Base-by-base conservation (phyloP, 331 rosid species). In the Rhamnella rubrinervis region DNA sequence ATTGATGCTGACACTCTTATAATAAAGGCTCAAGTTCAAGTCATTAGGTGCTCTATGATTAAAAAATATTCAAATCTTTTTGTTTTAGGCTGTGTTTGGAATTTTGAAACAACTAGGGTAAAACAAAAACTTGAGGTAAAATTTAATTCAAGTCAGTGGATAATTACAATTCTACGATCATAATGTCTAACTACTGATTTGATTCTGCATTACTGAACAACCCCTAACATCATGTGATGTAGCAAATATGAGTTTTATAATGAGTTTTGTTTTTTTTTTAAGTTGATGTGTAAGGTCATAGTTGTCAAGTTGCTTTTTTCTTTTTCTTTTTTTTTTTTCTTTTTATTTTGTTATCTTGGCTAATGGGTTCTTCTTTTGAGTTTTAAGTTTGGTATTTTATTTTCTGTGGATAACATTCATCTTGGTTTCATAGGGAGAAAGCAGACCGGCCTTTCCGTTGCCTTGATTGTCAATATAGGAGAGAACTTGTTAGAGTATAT, bases 11-110 rank as follows among this genome's bases (percentile, higher is more conserved):
- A 95, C 84, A 87, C 87, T 60, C 90, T 95, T 69, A 89, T 92
- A 80, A 95, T 95, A 77, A 95, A 89, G 83, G 99, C 99, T 76
- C 99, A 95, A 86, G 97, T 95, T 80, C 99, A 95, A 92, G 97
- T 95, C 66, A 95, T 95, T 55, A 92, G 99, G 99, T 95, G 70
- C 66, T 78, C 63, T 80, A 37, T 72, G 31, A 72, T 47, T 72
- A 44, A 64, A 69, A 16, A 44, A 50, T 78, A 38, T 18, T 40
- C 37, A 39, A 21, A 40, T 60, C 40, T 62, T 63, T 18, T 49
- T 19, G 15, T 14, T 40, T 18, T 55, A 5, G 56, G 2, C 50
- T 18, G 3, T 26, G 6, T 53, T 53, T 53, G 8, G 23, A 2
- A 12, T 49, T 49, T 49, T 4, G 6, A 31, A 31, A 31, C 35